Evolutionary conservation across 2,329 filamentous ascomycete genomes (phyloP).

Genomic region (Colletotrichum sp.): DNA sequence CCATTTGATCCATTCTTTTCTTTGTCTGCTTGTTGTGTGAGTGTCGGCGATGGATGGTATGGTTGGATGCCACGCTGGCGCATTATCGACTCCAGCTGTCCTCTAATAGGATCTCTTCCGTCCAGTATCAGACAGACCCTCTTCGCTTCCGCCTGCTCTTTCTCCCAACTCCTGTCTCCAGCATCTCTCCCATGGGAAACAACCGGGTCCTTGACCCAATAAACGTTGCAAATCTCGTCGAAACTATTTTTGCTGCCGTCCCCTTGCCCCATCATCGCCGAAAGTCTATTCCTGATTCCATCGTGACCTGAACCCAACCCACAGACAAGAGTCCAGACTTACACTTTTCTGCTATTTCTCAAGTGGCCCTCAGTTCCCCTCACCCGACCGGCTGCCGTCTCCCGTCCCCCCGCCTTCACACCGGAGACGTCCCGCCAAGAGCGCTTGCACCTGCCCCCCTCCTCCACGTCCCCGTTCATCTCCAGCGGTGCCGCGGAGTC

Average conservation of each 20-base stretch:
- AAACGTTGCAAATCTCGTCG: neutral
- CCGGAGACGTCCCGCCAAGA: neutral
- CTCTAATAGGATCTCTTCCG: neutral
- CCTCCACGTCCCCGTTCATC: neutral
- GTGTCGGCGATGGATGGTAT: neutral
- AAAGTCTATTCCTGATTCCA: neutral
- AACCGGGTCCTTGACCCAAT: neutral
- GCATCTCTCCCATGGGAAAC: neutral
- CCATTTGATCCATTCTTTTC: neutral
- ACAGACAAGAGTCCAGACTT: neutral
- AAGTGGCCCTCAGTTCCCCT: neutral
- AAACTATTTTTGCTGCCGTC: neutral
- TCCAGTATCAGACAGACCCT: neutral
- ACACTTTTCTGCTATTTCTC: neutral
- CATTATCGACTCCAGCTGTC: neutral
- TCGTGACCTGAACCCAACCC: neutral
- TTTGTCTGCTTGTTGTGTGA: neutral
- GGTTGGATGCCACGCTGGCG: neutral
- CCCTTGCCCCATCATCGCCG: neutral
- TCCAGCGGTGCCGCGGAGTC: neutral
- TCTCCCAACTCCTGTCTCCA: neutral
- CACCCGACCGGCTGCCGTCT: neutral
- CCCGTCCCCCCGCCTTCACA: neutral
- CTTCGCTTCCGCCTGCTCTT: constrained; percentile 9
- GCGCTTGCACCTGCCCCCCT: constrained; percentile 16